These are phyloP conservation scores for Suillus bovinus DNA, from an alignment of 768 basidiomycete species.

Conservation along the genomic window DNA sequence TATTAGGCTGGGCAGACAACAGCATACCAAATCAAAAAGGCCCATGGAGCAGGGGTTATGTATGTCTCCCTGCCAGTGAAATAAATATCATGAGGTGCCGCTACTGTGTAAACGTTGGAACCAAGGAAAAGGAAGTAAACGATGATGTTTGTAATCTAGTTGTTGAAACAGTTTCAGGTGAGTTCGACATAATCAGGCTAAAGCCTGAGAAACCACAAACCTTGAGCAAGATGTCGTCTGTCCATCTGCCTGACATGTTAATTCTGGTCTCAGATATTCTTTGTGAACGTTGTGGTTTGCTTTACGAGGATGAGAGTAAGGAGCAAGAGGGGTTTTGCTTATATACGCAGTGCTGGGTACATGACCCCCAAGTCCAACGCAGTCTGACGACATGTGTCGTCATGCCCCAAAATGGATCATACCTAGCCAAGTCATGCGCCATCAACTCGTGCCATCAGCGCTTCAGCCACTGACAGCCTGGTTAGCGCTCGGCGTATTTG, in stretches of 20 bases:
- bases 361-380: conserved; percentile 2
- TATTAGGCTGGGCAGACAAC: neutral
- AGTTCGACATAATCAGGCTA: neutral
- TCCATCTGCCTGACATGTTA: conserved; percentile 67
- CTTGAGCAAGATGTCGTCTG: conserved; percentile 82
- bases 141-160: conserved; percentile 73
- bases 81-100: conserved; percentile 72
- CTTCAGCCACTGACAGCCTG: no score
- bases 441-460: no score
- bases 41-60: conserved; percentile 92
- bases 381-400: conserved; percentile 24
- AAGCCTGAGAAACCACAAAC: conserved; percentile 31
- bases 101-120: conserved; percentile 85
- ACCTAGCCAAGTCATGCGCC: no score
- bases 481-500: neutral
- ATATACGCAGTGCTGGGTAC: conserved; percentile 22
- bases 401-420: no score
- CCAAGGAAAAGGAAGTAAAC: conserved; percentile 88
- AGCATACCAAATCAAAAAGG: conserved; percentile 84
- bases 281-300: neutral
- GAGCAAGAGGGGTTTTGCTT: conserved; percentile 28
- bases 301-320: conserved; percentile 12
- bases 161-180: neutral
- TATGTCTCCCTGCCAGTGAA: conserved; percentile 82
- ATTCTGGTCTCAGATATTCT: conserved; percentile 9